phyloP scores from a whole-genome alignment of 2,329 filamentous ascomycete genomes.

The Neoarthrinium moseri region DNA sequence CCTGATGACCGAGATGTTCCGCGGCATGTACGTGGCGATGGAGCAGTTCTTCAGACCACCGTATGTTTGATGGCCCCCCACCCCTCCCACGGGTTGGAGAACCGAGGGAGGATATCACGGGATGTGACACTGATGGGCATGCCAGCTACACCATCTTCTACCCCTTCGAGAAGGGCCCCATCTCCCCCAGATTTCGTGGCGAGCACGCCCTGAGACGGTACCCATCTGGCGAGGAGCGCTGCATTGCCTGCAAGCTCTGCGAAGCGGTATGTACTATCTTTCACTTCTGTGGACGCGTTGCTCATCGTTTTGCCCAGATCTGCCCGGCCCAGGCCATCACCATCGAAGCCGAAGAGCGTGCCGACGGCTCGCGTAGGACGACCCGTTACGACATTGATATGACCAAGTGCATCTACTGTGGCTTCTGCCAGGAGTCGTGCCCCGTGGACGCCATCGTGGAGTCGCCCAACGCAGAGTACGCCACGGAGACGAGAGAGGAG shows the following conservation, averaged over 20 bases:
- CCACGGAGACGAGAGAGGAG: slow-evolving; percentile 78
- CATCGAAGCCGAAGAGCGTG: slow-evolving; percentile 97
- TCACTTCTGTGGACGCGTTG: neutral
- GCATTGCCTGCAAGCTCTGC: slow-evolving; percentile 99
- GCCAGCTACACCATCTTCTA: slow-evolving; percentile 95
- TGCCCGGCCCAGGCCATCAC: slow-evolving; percentile 98
- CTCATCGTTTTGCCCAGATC: slow-evolving; percentile 47
- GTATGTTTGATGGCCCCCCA: slow-evolving; percentile 56
- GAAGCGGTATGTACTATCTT: slow-evolving; percentile 63
- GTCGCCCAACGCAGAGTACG: slow-evolving; percentile 62
- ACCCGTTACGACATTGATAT: slow-evolving; percentile 99
- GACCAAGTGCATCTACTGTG: slow-evolving; percentile 99
- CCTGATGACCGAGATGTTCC: slow-evolving; percentile 89
- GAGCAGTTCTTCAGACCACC: slow-evolving; percentile 98
- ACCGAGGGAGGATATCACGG: neutral
- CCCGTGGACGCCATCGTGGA: slow-evolving; percentile 88
- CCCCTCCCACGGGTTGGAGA: slow-evolving; percentile 7
- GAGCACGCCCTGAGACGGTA: slow-evolving; percentile 96
- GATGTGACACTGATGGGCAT: slow-evolving; percentile 11
- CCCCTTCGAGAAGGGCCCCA: slow-evolving; percentile 98
- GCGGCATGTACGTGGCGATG: slow-evolving; percentile 96
- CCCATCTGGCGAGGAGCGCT: slow-evolving; percentile 95
- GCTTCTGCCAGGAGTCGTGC: slow-evolving; percentile 98
- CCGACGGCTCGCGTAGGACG: slow-evolving; percentile 90
- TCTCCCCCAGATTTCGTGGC: slow-evolving; percentile 95